Evolutionary conservation across 352 stramenopile species (phyloP), one percentile per base, ranked within the genome.

Genomic region (Pythium aquatile): DNA sequence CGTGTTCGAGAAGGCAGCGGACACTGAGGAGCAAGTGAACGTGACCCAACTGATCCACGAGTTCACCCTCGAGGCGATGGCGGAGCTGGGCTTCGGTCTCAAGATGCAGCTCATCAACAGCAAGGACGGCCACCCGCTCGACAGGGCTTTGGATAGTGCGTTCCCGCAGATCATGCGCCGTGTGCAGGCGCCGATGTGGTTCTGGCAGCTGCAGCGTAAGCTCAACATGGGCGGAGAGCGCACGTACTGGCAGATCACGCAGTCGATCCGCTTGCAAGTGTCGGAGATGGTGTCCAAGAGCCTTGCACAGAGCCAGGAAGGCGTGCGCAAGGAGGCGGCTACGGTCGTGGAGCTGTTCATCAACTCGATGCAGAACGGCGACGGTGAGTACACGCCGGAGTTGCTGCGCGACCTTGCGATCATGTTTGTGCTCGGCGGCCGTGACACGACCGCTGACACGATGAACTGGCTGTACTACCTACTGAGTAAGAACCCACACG

Each of bases 391-490:
- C 48, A 49, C 54, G 14, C 58, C 65, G 3, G 58, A 72, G 44
- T 65, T 62, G 16, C 46, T 88, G 17, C 63, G 74, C 9, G 74
- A 88, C 61, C 55, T 88, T 24, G 70, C 74, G 5, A 65, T 88
- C 20, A 76, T 69, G 55, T 79, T 88, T 54, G 44, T 81, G 11
- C 61, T 83, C 46, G 80, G 61, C 35, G 80, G 78, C 8, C 66
- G 78, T 8, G 80, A 89, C 62, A 85, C 80, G 14, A 83, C 78
- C 11, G 71, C 80, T 2, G 71, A 72, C 30, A 75, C 78, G 20
- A 26, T 89, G 8, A 63, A 58, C 5, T 88, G 80, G 80, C 26
- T 80, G 10, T 42, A 79, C 11, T 79, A 77, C 46, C 46, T 82
- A 40, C 40, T 89, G 14, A 58, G 47, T 33, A 63, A 56, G 47